Evolutionary conservation across 2,329 filamentous ascomycete genomes (phyloP), one percentile per base, ranked within the genome.

Genomic region (Phialocephala subalpina): DNA sequence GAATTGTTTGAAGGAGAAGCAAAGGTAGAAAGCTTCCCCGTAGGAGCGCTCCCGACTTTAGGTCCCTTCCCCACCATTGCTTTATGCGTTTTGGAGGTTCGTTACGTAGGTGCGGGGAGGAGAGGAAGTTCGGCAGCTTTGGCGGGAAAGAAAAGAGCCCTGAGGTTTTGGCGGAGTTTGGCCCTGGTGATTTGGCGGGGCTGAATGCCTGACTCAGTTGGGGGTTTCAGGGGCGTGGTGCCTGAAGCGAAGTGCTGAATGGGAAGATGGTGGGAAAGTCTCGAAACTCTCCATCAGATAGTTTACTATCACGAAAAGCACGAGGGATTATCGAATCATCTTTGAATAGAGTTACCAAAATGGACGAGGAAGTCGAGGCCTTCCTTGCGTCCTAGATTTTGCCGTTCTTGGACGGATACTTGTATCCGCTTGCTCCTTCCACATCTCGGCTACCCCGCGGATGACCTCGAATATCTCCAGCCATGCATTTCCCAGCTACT

Each of bases 81-180:
- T 42, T 56, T 27, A 49, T n/a, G 25, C 27, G 9, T 16, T 14
- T 35, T 56, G 52, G 47, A 27, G 20, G 47, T 4, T 7, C 12
- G 18, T 56, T 36, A 35, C 25, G 55, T 56, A 35, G 47, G 27
- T 56, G 53, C 53, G 35, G 53, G 27, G 53, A 35, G 53, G 53
- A 36, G 16, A 12, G 55, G n/a, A 27, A 57, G 29, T 38, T 57
- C 55, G 55, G 55, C 55, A 57, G n/a, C 18, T 36, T 38, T 35
- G 35, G 55, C 55, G 55, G 55, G 55, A 57, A 57, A 57, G 55
- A 38, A 36, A 57, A 57, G n/a, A 36, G 55, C 55, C 55, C 20
- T 16, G 52, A 16, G 3, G 2, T 36, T 35, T 9, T 4, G 29
- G 29, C 9, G 29, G 4, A 33, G 29, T 33, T 33, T 33, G 29